Evolutionary conservation across 768 basidiomycete genomes (phyloP), one percentile per base, ranked within the genome.

Genomic region (Naganishia vishniacii): DNA sequence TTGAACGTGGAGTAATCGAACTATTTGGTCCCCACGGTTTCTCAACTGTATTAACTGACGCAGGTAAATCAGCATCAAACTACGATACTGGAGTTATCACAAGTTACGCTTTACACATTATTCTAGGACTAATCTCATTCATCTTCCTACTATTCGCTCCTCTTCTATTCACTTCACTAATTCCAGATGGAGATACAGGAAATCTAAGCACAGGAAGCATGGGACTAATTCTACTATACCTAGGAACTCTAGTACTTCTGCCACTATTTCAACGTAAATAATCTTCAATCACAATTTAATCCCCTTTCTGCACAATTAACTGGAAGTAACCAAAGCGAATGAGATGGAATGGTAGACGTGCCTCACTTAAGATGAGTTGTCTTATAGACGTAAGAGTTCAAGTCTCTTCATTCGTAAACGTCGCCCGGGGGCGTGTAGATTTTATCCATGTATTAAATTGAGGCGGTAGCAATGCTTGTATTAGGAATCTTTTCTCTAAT

Each of bases 401-500:
- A 68, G 61, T 65, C 64, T 58, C 53, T 59, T 68, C 63, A 65
- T 59, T 53, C 60, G 64, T 65, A 53, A 8, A 8, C 8, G 9
- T 40, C 8, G n/a, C n/a, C n/a, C n/a, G n/a, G n/a, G n/a, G n/a
- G n/a, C n/a, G n/a, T 16, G 8, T 40, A 8, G 16, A 16, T 8
- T 40, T 40, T 40, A 40, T 16, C 37, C 16, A 40, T 8, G 8
- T 40, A 63, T 51, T 29, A 64, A 56, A 20, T 63, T 37, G 40
- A 26, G 29, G 51, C 63, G 48, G 23, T 46, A 37, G 32, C 41
- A 64, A 66, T 66, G 65, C 44, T 64, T 47, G 61, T 44, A 48
- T 53, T 47, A 67, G 59, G 48, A 45, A 48, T 69, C 64, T 56
- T 69, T 58, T 61, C 67, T 68, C 60, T 65, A 66, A 65, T 70